Evolutionary conservation across 1,284 basidiomycete species (phyloP).

Genomic region (Agroathelia rolfsii): DNA sequence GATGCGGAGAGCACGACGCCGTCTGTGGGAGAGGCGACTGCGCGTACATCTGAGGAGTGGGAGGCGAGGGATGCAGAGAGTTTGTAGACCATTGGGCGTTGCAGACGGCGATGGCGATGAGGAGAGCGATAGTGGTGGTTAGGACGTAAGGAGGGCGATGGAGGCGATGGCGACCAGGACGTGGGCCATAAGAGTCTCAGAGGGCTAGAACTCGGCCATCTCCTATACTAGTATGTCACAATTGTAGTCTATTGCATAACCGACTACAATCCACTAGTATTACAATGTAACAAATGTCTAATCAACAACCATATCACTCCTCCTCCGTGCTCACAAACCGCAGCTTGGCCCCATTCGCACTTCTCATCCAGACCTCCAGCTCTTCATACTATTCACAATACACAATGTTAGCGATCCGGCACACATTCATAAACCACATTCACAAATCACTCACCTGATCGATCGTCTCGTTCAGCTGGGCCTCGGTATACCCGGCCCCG

Average conservation of each 20-base stretch:
- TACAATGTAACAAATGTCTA: too few relatives aligned
- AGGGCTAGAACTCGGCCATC: too few relatives aligned
- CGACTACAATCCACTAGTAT: too few relatives aligned
- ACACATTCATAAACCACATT: conserved; percentile 3
- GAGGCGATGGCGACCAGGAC: too few relatives aligned
- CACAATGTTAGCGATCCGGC: conserved; percentile 10
- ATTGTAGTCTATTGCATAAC: too few relatives aligned
- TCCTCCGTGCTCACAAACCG: too few relatives aligned
- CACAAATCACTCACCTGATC: conserved; percentile 44
- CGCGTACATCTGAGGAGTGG: conserved; percentile 73
- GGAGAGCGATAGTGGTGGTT: conserved; percentile 12
- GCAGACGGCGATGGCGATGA: conserved; percentile 10
- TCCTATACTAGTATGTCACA: too few relatives aligned
- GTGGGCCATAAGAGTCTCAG: too few relatives aligned
- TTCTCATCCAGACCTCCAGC: conserved; percentile 65
- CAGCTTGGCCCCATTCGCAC: conserved; percentile 69
- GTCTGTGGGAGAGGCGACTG: conserved; percentile 57
- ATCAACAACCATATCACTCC: too few relatives aligned
- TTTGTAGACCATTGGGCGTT: conserved; percentile 62
- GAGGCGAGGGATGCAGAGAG: conserved; percentile 68
- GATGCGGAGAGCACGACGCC: conserved; percentile 79
- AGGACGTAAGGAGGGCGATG: conserved; percentile 1
- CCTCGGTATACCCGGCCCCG: conserved; percentile 84
- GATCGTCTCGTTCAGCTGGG: conserved; percentile 79
- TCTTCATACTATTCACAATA: conserved; percentile 64